phyloP scores from a whole-genome alignment of 495 filamentous ascomycete species.

The Diplogelasinospora grovesii region DNA sequence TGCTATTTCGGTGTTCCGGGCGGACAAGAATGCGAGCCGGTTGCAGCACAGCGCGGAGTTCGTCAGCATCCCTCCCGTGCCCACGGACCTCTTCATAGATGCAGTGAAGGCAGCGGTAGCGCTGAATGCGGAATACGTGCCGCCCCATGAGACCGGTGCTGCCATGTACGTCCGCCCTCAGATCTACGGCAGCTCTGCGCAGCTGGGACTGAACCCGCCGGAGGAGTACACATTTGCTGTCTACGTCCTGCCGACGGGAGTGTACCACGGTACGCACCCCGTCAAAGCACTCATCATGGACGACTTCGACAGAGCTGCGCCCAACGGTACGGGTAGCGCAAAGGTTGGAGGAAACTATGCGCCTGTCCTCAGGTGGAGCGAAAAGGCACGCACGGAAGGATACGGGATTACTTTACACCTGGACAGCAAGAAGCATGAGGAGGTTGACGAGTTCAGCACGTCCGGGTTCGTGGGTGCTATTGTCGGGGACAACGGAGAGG shows the following conservation, averaged over 20 bases:
- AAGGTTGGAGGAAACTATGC: constrained; percentile 79
- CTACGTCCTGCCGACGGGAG: constrained; percentile 77
- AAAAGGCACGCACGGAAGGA: constrained; percentile 61
- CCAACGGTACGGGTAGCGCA: constrained; percentile 64
- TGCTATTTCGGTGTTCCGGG: constrained; percentile 72
- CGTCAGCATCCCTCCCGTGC: constrained; percentile 71
- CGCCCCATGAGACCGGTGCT: constrained; percentile 73
- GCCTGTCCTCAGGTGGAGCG: constrained; percentile 75
- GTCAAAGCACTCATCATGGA: constrained; percentile 75
- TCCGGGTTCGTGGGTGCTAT: constrained; percentile 75
- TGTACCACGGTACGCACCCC: constrained; percentile 80
- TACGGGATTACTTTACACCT: constrained; percentile 84
- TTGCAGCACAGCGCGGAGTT: constrained; percentile 71
- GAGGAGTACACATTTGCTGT: constrained; percentile 87
- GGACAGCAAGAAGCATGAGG: constrained; percentile 69
- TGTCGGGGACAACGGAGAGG: constrained; percentile 47
- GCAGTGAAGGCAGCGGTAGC: constrained; percentile 73
- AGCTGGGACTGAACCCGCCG: constrained; percentile 72
- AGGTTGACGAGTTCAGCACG: constrained; percentile 88
- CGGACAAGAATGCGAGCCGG: constrained; percentile 70
- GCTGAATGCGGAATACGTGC: constrained; percentile 81
- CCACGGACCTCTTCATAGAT: constrained; percentile 62
- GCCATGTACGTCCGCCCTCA: constrained; percentile 86
- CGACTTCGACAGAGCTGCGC: constrained; percentile 67
- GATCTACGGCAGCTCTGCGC: constrained; percentile 75